Percentiles rank a stretch among this genome's conserved stretches.
These are phyloP conservation scores for Cystofilobasidium ferigula DNA, from an alignment of 768 basidiomycete species.

Conservation along the genomic window DNA sequence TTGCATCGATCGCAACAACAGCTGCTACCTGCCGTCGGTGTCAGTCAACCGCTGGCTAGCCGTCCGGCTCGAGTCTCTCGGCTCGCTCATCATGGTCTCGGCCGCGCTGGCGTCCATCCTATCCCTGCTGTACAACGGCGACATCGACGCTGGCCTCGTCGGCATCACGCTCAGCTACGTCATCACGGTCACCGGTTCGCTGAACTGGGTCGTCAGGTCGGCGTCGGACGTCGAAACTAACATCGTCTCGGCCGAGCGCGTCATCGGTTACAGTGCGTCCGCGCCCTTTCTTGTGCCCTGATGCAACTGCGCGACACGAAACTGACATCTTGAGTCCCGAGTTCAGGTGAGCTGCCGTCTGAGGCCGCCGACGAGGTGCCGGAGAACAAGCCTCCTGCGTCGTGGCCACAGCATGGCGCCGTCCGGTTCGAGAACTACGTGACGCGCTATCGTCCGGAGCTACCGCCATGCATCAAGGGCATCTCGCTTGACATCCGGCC, in stretches of 20 bases:
- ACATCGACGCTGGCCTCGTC: slow-evolving; percentile 73
- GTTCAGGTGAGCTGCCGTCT: slow-evolving; percentile 29
- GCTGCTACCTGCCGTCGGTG: slow-evolving; percentile 60
- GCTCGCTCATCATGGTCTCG: slow-evolving; percentile 63
- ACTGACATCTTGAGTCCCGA: neutral
- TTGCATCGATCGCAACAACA: slow-evolving; percentile 66
- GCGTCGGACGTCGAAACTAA: slow-evolving; percentile 39
- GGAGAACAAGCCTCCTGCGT: slow-evolving; percentile 33
- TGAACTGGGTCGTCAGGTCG: slow-evolving; percentile 38
- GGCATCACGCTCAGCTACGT: slow-evolving; percentile 78
- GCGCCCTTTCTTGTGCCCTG: too few relatives aligned
- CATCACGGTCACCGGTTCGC: slow-evolving; percentile 40
- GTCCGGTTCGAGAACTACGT: slow-evolving; percentile 37
- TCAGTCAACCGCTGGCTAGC: slow-evolving; percentile 53
- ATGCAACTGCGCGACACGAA: too few relatives aligned
- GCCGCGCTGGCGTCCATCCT: slow-evolving; percentile 57
- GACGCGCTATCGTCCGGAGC: slow-evolving; percentile 38
- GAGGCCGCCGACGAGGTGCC: slow-evolving; percentile 36
- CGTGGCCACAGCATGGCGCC: slow-evolving; percentile 28
- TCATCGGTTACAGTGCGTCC: slow-evolving; percentile 31
- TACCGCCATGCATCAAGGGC: slow-evolving; percentile 35
- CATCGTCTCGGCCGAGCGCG: slow-evolving; percentile 38
- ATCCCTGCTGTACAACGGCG: slow-evolving; percentile 58
- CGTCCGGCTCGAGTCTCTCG: slow-evolving; percentile 71
- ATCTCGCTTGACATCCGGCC: slow-evolving; percentile 36